These are phyloP conservation scores for Tetrahymena thermophila DNA, from an alignment of 73 alveolate species.

Conservation along the genomic window DNA sequence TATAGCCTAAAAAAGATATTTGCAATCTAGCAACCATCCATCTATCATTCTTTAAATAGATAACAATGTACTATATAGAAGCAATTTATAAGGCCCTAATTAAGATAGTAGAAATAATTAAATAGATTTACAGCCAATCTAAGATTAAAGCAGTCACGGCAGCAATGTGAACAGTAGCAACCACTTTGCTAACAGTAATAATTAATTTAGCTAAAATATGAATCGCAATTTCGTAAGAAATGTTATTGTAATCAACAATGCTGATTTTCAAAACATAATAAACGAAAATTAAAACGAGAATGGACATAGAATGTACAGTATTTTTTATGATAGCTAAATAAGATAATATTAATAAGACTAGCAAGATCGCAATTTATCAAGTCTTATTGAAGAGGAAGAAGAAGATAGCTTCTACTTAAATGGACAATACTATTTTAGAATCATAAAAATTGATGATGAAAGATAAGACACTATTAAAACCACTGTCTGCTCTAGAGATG, in stretches of 20 bases:
- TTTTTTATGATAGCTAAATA: background rate
- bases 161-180: background rate
- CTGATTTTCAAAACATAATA: background rate
- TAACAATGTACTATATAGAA: background rate
- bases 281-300: background rate
- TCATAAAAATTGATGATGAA: background rate
- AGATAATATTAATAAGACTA: background rate
- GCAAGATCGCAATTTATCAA: background rate
- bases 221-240: background rate
- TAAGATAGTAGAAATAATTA: background rate
- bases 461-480: background rate
- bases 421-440: background rate
- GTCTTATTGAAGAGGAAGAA: background rate
- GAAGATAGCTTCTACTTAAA: background rate
- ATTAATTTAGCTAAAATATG: background rate
- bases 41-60: background rate
- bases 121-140: background rate
- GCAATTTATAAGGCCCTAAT: background rate
- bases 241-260: background rate
- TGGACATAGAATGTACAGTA: background rate
- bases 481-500: background rate
- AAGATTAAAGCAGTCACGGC: background rate
- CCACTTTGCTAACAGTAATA: background rate
- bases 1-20: background rate
- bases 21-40: background rate